Evolutionary conservation across 2,329 filamentous ascomycete species (phyloP).

Genomic region (Colletotrichum zoysiae): DNA sequence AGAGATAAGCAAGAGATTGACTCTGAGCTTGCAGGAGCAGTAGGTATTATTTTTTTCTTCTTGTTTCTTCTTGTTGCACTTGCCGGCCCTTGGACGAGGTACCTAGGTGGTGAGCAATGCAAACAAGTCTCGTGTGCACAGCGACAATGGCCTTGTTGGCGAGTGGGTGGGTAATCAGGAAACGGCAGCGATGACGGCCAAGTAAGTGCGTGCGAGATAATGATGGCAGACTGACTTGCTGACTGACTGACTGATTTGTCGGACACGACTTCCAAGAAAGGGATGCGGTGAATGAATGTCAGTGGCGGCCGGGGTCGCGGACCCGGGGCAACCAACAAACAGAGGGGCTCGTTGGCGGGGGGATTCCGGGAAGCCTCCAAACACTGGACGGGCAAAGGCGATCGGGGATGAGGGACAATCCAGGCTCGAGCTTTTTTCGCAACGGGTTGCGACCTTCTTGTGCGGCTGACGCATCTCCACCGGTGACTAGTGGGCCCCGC

Average conservation of each 20-base stretch:
- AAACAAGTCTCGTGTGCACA: constrained; percentile 24
- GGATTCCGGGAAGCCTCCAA: constrained; percentile 31
- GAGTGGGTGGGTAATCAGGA: constrained; percentile 33
- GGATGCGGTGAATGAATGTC: constrained; percentile 43
- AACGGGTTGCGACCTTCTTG: constrained; percentile 41
- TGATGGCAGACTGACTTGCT: constrained; percentile 29
- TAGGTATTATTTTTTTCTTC: too few relatives aligned
- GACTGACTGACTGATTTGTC: constrained; percentile 28
- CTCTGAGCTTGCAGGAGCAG: constrained; percentile 13
- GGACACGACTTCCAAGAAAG: constrained; percentile 40
- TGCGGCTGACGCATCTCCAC: constrained; percentile 41
- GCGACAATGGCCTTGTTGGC: constrained; percentile 44
- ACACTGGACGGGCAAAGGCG: constrained; percentile 23
- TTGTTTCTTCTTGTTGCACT: background rate
- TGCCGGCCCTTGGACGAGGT: constrained; percentile 3
- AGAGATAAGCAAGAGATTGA: constrained; percentile 16
- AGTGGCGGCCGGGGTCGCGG: constrained; percentile 36
- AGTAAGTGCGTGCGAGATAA: constrained; percentile 28
- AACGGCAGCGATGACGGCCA: constrained; percentile 25
- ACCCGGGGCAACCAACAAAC: constrained; percentile 43
- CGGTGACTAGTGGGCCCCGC: constrained; percentile 30
- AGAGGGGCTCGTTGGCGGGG: constrained; percentile 44
- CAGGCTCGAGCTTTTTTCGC: constrained; percentile 26
- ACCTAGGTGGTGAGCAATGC: constrained; percentile 35
- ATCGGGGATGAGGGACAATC: constrained; percentile 18